Evolutionary conservation across 1,284 basidiomycete species (phyloP).

Genomic region (Athelia sp.): DNA sequence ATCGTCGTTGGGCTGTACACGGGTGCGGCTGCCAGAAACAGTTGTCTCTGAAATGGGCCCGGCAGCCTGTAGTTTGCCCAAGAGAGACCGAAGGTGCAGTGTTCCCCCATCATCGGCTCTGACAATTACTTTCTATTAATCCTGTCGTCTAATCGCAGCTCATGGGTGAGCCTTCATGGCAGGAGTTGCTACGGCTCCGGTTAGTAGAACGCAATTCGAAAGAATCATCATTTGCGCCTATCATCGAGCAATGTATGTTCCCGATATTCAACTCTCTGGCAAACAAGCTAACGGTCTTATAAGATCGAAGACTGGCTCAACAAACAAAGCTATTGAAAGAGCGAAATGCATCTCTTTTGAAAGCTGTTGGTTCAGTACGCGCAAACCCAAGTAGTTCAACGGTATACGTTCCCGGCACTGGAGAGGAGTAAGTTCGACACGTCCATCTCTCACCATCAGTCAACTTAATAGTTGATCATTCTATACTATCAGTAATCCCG

Average conservation of each 20-base stretch:
- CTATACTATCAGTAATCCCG: slow-evolving; percentile 56
- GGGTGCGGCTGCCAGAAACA: too few species aligned
- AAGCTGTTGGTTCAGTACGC: slow-evolving; percentile 70
- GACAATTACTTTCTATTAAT: too few species aligned
- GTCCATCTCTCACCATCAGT: slow-evolving; percentile 14
- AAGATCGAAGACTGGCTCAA: slow-evolving; percentile 86
- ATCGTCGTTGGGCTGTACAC: neutral
- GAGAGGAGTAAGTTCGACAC: slow-evolving; percentile 60
- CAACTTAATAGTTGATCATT: slow-evolving; percentile 9
- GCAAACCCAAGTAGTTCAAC: slow-evolving; percentile 60
- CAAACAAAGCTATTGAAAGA: slow-evolving; percentile 87
- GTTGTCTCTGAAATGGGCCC: too few species aligned
- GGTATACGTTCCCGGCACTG: slow-evolving; percentile 57
- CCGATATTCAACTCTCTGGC: neutral
- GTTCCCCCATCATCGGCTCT: too few species aligned
- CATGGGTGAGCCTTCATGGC: slow-evolving; percentile 81
- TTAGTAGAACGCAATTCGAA: slow-evolving; percentile 74
- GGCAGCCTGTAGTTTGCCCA: too few species aligned
- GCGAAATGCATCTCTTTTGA: slow-evolving; percentile 79
- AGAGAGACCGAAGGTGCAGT: too few species aligned
- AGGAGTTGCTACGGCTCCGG: slow-evolving; percentile 70
- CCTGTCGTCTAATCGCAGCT: too few species aligned
- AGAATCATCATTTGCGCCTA: slow-evolving; percentile 71
- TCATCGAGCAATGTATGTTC: slow-evolving; percentile 84
- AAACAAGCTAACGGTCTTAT: slow-evolving; percentile 11